Conservation (phyloP, 2,329 filamentous ascomycete genomes). For the Diaporthe sp. region DNA sequence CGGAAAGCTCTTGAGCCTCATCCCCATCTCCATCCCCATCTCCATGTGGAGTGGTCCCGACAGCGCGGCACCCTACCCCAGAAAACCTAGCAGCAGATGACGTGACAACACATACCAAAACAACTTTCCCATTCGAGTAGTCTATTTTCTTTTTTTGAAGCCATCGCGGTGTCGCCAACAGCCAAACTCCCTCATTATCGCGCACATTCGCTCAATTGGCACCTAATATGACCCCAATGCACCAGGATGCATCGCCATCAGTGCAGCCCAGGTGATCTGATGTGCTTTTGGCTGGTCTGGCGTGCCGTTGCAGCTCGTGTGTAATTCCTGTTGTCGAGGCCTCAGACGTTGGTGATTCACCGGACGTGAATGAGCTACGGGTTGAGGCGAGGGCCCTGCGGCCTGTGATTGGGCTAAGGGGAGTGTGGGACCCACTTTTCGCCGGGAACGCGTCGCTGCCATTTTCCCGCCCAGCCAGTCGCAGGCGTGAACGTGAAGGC, state of each 20-base stretch:
- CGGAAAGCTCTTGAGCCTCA: slow-evolving; percentile 41
- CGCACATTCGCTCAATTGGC: slow-evolving; percentile 11
- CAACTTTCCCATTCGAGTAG: slow-evolving; percentile 42
- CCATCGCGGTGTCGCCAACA: slow-evolving; percentile 13
- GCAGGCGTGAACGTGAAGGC: slow-evolving; percentile 27
- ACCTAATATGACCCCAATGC: background rate
- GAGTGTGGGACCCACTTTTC: background rate
- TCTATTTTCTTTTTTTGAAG: slow-evolving; percentile 39
- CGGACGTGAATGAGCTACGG: slow-evolving; percentile 24
- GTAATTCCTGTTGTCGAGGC: slow-evolving; percentile 7
- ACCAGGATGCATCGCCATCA: background rate
- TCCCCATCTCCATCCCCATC: slow-evolving; percentile 35
- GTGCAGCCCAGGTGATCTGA: background rate
- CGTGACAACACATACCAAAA: slow-evolving; percentile 42
- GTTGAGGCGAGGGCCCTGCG: background rate
- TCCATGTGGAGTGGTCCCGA: slow-evolving; percentile 43
- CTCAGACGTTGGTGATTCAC: slow-evolving; percentile 17
- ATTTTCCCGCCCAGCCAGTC: slow-evolving; percentile 31
- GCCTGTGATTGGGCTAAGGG: slow-evolving; percentile 16
- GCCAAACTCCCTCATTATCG: background rate
- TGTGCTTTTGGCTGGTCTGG: background rate
- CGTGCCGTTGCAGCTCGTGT: slow-evolving; percentile 13
- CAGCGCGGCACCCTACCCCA: slow-evolving; percentile 43
- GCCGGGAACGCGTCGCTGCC: slow-evolving; percentile 35
- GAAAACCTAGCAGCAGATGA: slow-evolving; percentile 36